Percentiles rank a stretch among this genome's conserved stretches.
Conservation (phyloP, 768 basidiomycete species). For the Nevesoporus exiguus region DNA sequence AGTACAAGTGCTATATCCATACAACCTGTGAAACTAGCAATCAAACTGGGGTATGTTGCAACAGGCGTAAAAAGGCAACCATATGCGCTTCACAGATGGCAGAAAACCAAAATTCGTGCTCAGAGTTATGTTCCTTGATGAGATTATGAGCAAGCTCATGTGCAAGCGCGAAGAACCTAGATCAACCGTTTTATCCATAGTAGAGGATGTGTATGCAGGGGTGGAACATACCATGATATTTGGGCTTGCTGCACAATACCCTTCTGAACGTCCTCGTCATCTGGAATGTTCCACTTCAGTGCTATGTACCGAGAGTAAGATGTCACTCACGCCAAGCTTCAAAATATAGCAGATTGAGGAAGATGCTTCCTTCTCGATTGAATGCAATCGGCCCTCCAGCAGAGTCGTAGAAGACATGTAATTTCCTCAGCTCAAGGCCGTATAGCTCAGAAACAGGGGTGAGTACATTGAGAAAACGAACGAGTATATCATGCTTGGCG, state of each 20-base stretch:
- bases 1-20: no score
- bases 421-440: conserved; percentile 63
- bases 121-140: conserved; percentile 80
- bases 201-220: no score
- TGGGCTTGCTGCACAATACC: conserved; percentile 61
- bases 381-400: conserved; percentile 71
- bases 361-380: conserved; percentile 85
- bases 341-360: conserved; percentile 83
- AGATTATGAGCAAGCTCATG: conserved; percentile 95
- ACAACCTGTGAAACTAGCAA: no score
- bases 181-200: no score
- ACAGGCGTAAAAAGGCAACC: conserved; percentile 13
- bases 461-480: conserved; percentile 72
- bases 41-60: no score
- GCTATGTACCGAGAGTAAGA: no score
- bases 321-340: conserved; percentile 81
- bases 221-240: conserved; percentile 64
- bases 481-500: conserved; percentile 52
- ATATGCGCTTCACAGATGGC: conserved; percentile 77
- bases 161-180: conserved; percentile 83
- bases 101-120: conserved; percentile 94
- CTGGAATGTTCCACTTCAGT: no score
- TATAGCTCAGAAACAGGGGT: conserved; percentile 69
- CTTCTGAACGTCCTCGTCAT: conserved; percentile 61
- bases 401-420: conserved; percentile 87